A percentile compares a stretch with the other conserved stretches of the same genome.
Conservation (phyloP, 805 yeast species). For the Hanseniaspora lachancei region DNA sequence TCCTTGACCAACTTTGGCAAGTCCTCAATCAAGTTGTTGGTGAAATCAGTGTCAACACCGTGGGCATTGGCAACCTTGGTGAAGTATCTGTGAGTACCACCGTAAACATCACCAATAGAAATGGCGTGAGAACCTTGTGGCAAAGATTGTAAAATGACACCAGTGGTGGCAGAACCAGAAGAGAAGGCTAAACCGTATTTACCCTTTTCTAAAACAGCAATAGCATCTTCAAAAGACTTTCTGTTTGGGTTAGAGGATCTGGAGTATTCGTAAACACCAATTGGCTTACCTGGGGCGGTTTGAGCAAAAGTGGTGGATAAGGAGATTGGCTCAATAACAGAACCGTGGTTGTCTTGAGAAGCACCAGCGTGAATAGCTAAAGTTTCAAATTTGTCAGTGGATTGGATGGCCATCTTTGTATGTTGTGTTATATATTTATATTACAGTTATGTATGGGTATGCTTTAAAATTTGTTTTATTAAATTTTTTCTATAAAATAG, state of each 20-base stretch:
- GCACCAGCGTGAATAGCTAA: conserved; percentile 78
- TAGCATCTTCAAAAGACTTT: conserved; percentile 61
- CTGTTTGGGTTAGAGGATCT: conserved; percentile 81
- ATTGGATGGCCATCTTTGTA: conserved; percentile 18
- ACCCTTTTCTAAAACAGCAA: conserved; percentile 68
- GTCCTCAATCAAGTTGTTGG: conserved; percentile 49
- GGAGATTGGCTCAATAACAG: conserved; percentile 75
- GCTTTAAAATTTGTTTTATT: too few species aligned
- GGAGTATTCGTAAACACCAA: conserved; percentile 72
- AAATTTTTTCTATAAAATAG: too few species aligned
- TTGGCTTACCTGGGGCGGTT: conserved; percentile 58
- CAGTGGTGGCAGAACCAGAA: conserved; percentile 80
- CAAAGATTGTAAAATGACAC: conserved; percentile 59
- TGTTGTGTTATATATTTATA: background rate
- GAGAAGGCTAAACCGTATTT: conserved; percentile 63
- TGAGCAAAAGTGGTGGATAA: conserved; percentile 79
- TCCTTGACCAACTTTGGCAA: conserved; percentile 41
- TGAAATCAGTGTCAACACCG: conserved; percentile 58
- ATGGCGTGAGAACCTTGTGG: conserved; percentile 62
- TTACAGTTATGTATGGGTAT: background rate
- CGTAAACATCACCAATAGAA: conserved; percentile 76
- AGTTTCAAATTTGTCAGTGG: conserved; percentile 49
- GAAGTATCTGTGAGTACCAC: conserved; percentile 85
- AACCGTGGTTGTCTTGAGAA: conserved; percentile 63
- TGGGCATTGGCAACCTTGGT: conserved; percentile 72